These are phyloP conservation scores for Penicillium samsonianum DNA, from an alignment of 495 filamentous ascomycete species.

Conservation along the genomic window DNA sequence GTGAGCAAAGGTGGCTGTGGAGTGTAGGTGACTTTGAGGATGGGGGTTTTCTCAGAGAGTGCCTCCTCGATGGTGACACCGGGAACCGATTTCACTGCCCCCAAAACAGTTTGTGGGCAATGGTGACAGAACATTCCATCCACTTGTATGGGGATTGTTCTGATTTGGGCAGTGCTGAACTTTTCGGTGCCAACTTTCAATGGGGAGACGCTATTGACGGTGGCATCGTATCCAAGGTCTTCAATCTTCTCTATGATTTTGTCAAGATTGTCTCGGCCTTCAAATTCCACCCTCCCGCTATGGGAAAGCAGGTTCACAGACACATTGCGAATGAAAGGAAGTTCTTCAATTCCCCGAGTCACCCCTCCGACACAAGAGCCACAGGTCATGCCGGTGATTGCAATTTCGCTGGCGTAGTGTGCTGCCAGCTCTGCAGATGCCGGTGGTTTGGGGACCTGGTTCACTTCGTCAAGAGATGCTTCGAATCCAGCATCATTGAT, in stretches of 20 bases:
- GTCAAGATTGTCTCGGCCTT: constrained; percentile 51
- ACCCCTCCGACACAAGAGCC: constrained; percentile 69
- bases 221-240: constrained; percentile 76
- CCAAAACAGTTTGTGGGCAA: constrained; percentile 66
- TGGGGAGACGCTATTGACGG: constrained; percentile 46
- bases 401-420: constrained; percentile 57
- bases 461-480: constrained; percentile 49
- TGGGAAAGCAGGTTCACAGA: constrained; percentile 72
- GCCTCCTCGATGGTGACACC: constrained; percentile 51
- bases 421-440: background rate
- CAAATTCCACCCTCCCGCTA: constrained; percentile 67
- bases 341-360: constrained; percentile 61
- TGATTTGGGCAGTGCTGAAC: constrained; percentile 28
- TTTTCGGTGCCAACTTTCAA: constrained; percentile 16
- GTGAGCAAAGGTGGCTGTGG: constrained; percentile 72
- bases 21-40: constrained; percentile 69
- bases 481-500: constrained; percentile 61
- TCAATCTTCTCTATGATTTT: constrained; percentile 71
- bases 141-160: constrained; percentile 66
- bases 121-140: constrained; percentile 88
- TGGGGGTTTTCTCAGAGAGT: constrained; percentile 57
- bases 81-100: constrained; percentile 53
- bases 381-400: constrained; percentile 85
- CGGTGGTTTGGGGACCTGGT: constrained; percentile 29
- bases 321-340: constrained; percentile 62